Conservation (phyloP, 495 filamentous ascomycete genomes). For the Aspergillus steynii region DNA sequence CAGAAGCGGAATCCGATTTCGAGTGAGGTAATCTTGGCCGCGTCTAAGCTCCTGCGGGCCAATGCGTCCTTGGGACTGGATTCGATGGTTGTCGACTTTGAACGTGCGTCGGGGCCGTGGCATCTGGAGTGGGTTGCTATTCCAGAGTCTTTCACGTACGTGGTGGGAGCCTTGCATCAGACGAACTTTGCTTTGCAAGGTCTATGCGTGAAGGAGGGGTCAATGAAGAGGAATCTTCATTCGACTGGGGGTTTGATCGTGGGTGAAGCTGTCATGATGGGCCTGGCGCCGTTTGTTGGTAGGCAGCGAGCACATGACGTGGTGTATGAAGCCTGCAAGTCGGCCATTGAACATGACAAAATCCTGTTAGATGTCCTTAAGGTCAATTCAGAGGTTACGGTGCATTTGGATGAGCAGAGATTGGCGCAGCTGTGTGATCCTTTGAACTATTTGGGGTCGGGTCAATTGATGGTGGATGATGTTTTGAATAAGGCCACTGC, state of each 20-base stretch:
- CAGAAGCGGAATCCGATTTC: conserved; percentile 55
- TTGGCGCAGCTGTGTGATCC: conserved; percentile 42
- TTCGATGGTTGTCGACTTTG: conserved; percentile 50
- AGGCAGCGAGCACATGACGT: conserved; percentile 48
- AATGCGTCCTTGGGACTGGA: conserved; percentile 43
- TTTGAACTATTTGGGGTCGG: conserved; percentile 43
- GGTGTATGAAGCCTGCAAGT: conserved; percentile 48
- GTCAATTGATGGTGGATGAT: conserved; percentile 44
- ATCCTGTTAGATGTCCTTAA: conserved; percentile 36
- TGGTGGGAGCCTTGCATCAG: conserved; percentile 43
- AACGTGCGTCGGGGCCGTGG: conserved; percentile 50
- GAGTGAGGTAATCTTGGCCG: conserved; percentile 48
- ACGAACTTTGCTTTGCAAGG: conserved; percentile 42
- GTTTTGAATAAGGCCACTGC: not conserved
- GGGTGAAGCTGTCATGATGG: conserved; percentile 55
- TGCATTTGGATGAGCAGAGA: conserved; percentile 24
- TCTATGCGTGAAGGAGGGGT: conserved; percentile 40
- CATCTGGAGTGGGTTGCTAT: conserved; percentile 51
- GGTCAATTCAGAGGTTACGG: conserved; percentile 21
- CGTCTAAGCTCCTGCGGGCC: conserved; percentile 44
- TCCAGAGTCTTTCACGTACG: conserved; percentile 45
- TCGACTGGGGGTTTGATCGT: conserved; percentile 47
- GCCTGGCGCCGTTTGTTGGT: conserved; percentile 41
- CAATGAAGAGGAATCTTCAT: conserved; percentile 44
- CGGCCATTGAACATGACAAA: conserved; percentile 38